These are phyloP conservation scores for Quercus bicolor DNA, from an alignment of 306 rosid genomes.

Conservation along the genomic window DNA sequence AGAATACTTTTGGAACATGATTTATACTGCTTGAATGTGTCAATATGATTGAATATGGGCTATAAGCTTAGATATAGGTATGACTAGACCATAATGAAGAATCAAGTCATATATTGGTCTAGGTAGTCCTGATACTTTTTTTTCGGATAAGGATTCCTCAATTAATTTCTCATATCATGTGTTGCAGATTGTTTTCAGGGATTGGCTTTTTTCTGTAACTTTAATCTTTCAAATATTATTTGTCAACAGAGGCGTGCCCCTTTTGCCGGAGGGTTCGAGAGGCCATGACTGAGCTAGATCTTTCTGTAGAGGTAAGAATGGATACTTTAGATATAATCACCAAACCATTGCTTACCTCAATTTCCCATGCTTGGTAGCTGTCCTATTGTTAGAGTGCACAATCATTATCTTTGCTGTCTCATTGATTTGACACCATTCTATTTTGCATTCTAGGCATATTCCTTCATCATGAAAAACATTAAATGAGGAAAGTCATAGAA, in stretches of 20 bases:
- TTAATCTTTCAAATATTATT: slow-evolving; percentile 26
- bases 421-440: slow-evolving; percentile 7
- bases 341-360: slow-evolving; percentile 8
- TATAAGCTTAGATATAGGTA: slow-evolving; percentile 6
- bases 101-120: slow-evolving; percentile 8
- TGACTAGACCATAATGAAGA: not conserved
- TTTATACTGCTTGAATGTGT: slow-evolving; percentile 4
- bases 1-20: slow-evolving; percentile 3
- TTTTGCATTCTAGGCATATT: not conserved
- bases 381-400: not conserved
- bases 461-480: not conserved
- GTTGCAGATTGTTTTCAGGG: not conserved
- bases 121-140: not conserved
- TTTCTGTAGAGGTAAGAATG: slow-evolving; percentile 72
- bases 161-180: not conserved
- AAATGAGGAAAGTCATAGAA: not conserved
- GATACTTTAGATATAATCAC: slow-evolving; percentile 10
- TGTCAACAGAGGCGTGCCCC: slow-evolving; percentile 94
- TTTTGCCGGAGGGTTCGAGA: slow-evolving; percentile 97
- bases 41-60: not conserved
- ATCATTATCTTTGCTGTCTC: slow-evolving; percentile 8
- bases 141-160: not conserved
- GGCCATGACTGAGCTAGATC: slow-evolving; percentile 89
- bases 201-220: slow-evolving; percentile 2
- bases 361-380: slow-evolving; percentile 9